Evolutionary conservation across 129 eudicot species (phyloP), one percentile per base, ranked within the genome.

Genomic region (Kitagawia praeruptora): DNA sequence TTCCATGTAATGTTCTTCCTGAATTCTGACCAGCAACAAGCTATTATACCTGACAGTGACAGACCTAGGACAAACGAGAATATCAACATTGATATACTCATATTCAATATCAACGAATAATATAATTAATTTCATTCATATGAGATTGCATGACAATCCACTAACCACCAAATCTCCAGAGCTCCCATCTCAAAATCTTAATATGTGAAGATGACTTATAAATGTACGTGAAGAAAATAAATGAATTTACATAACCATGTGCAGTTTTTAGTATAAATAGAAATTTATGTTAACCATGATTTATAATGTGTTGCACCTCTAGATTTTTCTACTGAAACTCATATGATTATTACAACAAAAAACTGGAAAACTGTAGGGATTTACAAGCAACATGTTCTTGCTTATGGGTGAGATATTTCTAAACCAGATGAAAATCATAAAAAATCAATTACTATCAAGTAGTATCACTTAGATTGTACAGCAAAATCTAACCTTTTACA

Each of bases 401-500:
- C 0, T 49, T 6, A 16, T 31, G 23, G 53, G 38, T 75, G 67
- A 48, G 21, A 47, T 31, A 28, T 38, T 45, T 28, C 28, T 25
- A 14, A 75, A 75, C 16, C 63, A 75, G 16, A 75, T 18, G 63
- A 53, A 4, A 74, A 75, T 39, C 2, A 31, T 34, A 47, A 2
- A 31, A 15, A 28, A 31, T 2, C 48, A 48, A 28, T 49, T 6
- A 38, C 66, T 0, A 54, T 8, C 37, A 34, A 34, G 37, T 0
- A 34, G 37, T 0, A 54, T 18, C 34, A 38, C 48, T 14, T 38
- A 7, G 51, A 77, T 8, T 77, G 38, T 2, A 18, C 49, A 56
- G 47, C 37, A 72, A 75, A 69, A 66, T 56, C 78, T 75, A 76
- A 85, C 86, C 76, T 75, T 77, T 11, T 10, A 16, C n/a, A 42